phyloP scores from a whole-genome alignment of 2,329 filamentous ascomycete species.

The Thelonectria discophora region DNA sequence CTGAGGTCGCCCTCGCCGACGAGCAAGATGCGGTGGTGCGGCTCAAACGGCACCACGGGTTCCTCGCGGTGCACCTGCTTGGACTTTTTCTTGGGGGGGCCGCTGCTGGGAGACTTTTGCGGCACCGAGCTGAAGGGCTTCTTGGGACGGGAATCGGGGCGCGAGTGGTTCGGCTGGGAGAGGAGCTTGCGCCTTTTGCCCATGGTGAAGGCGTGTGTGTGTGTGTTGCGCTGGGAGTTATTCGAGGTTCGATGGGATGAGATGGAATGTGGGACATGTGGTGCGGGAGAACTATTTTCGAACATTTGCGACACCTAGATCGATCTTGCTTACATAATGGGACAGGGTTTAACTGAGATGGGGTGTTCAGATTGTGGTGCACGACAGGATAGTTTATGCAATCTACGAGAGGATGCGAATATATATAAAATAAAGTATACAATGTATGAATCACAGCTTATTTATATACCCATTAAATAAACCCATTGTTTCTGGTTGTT shows the following conservation, averaged over 20 bases:
- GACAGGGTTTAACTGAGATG: too few relatives aligned
- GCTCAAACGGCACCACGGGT: conserved; percentile 73
- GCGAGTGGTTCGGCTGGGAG: conserved; percentile 31
- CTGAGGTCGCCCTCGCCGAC: conserved; percentile 85
- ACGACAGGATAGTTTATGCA: too few relatives aligned
- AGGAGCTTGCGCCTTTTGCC: conserved; percentile 56
- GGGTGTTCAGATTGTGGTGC: too few relatives aligned
- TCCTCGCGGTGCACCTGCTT: conserved; percentile 40
- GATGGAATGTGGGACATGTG: conserved; percentile 9
- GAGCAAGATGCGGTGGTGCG: conserved; percentile 74
- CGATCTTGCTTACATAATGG: conserved; percentile 14
- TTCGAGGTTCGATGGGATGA: background rate
- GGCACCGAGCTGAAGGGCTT: conserved; percentile 31
- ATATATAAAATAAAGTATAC: too few relatives aligned
- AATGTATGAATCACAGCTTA: background rate
- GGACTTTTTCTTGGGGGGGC: conserved; percentile 33
- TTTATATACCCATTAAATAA: background rate
- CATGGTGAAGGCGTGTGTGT: conserved; percentile 42
- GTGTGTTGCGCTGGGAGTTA: background rate
- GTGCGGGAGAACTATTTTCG: background rate
- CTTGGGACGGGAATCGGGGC: conserved; percentile 29
- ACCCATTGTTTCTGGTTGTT: background rate
- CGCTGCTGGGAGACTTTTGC: conserved; percentile 34
- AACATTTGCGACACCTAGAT: background rate
- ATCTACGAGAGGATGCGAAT: too few relatives aligned